A percentile compares a stretch with the other conserved stretches of the same genome.
phyloP scores from a whole-genome alignment of 164 flowering plant species.

The Dillenia suffruticosa region DNA sequence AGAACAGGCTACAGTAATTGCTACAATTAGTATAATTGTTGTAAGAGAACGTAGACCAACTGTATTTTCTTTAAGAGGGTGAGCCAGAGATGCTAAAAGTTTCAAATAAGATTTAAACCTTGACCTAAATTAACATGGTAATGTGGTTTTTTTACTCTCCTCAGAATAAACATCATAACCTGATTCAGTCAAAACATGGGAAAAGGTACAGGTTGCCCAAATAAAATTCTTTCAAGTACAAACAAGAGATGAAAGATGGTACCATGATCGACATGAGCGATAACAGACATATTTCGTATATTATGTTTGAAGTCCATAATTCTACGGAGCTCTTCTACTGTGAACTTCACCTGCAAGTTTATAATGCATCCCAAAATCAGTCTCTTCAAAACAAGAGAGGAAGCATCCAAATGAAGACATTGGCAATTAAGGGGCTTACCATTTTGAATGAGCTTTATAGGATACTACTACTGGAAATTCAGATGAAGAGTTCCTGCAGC shows the following conservation, averaged over 20 bases:
- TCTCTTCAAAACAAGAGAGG: not conserved
- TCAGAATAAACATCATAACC: too few species aligned
- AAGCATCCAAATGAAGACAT: not conserved
- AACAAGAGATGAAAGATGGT: not conserved
- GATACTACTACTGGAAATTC: not conserved
- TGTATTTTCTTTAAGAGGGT: too few species aligned
- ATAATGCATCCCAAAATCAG: not conserved
- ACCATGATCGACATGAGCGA: conserved; percentile 48
- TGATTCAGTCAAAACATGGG: too few species aligned
- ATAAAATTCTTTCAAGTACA: too few species aligned
- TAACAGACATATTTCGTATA: conserved; percentile 43
- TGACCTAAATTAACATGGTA: too few species aligned
- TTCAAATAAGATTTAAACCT: too few species aligned
- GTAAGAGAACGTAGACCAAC: too few species aligned
- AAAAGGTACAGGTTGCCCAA: too few species aligned
- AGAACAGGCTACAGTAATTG: too few species aligned
- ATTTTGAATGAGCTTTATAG: conserved; percentile 4
- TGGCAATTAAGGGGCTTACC: not conserved
- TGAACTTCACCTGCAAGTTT: conserved; percentile 38
- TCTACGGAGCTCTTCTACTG: conserved; percentile 32
- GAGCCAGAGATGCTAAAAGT: too few species aligned
- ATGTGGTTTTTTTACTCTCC: too few species aligned
- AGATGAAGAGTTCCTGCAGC: conserved; percentile 1
- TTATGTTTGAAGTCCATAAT: conserved; percentile 38
- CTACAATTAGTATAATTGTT: too few species aligned